Base-by-base conservation (phyloP, 495 filamentous ascomycete genomes). In the Terfezia boudieri region DNA sequence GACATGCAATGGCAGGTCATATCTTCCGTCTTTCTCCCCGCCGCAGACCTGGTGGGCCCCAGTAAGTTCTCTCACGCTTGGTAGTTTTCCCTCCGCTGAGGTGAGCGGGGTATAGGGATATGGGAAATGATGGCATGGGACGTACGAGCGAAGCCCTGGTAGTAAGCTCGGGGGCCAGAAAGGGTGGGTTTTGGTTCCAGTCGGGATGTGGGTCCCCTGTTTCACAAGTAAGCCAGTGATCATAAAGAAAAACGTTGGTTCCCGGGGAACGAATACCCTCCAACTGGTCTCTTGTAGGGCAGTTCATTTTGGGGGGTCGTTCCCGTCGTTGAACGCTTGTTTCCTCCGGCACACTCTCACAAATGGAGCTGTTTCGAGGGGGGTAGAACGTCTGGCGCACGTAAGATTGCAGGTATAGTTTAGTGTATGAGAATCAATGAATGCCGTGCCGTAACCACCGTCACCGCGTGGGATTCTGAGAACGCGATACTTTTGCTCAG, bases 1-100 rank as follows among this genome's bases (percentile, higher is more conserved):
- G 43, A 86, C 77, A 65, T 86, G 82, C 23, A 78, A 23, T 56
- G 59, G 53, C 26, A 63, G 48, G 49, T 66, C 66, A 36, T 67
- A 67, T 23, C 46, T 41, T 36, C 61, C 62, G 22, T 64, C 59
- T 2, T 52, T 53, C 35, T 64, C 64, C n/a, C 62, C 62, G 22
- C 62, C 62, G 36, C 62, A 64, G 20, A 64, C 58, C 62, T 64
- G 52, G 20, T 51, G 48, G 9, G 10, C 37, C 32, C 53, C 50
- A 53, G 12, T n/a, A 51, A 32, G 36, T 11, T 12, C 26, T 26
- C 12, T 58, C 22, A 20, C 20, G 20, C 20, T 32, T 32, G 26
- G 51, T 36, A n/a, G n/a, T n/a, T 8, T 37, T 22, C n/a, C 17
- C n/a, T 51, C 37, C 32, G n/a, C 36, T 48, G 37, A 35, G 20